A percentile compares a stretch with the other conserved stretches of the same genome.
These are phyloP conservation scores for Coemansia sp. DNA, from an alignment of 192 early-diverging fungal genomes.

Conservation along the genomic window DNA sequence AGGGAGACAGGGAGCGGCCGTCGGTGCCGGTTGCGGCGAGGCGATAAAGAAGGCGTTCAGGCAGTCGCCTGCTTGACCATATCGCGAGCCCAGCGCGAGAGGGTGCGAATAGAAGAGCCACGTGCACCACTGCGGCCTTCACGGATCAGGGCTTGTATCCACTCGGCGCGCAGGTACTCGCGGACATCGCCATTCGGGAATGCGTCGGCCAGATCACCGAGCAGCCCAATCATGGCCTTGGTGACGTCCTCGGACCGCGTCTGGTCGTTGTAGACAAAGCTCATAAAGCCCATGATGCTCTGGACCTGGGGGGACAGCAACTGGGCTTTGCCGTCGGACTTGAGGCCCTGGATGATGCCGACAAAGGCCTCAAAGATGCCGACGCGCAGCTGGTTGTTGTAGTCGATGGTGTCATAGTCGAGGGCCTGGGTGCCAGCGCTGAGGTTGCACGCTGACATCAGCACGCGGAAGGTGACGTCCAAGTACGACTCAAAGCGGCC, in stretches of 20 bases:
- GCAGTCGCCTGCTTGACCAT: conserved; percentile 49
- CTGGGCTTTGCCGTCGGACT: conserved; percentile 63
- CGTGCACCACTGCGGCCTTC: conserved; percentile 65
- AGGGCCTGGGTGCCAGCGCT: conserved; percentile 52
- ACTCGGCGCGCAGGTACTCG: conserved; percentile 62
- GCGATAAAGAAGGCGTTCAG: conserved; percentile 1
- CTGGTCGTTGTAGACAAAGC: conserved; percentile 58
- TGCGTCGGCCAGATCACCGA: conserved; percentile 93
- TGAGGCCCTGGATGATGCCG: conserved; percentile 92
- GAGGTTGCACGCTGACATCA: conserved; percentile 75
- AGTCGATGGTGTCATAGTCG: conserved; percentile 81
- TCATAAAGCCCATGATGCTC: conserved; percentile 77
- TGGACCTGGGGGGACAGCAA: conserved; percentile 60
- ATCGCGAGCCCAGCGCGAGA: conserved; percentile 49
- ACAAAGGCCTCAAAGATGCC: conserved; percentile 94
- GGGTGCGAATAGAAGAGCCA: conserved; percentile 29
- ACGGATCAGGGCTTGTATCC: conserved; percentile 72
- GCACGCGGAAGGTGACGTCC: conserved; percentile 78
- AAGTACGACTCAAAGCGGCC: conserved; percentile 78
- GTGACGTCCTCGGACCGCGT: conserved; percentile 65
- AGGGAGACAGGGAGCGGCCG: too few relatives aligned
- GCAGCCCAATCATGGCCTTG: conserved; percentile 76
- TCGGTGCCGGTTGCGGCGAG: too few relatives aligned
- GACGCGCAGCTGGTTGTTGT: conserved; percentile 77
- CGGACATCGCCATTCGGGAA: conserved; percentile 74